Evolutionary conservation across 352 stramenopile species (phyloP).

Genomic region (Phytophthora macrochlamydospora): DNA sequence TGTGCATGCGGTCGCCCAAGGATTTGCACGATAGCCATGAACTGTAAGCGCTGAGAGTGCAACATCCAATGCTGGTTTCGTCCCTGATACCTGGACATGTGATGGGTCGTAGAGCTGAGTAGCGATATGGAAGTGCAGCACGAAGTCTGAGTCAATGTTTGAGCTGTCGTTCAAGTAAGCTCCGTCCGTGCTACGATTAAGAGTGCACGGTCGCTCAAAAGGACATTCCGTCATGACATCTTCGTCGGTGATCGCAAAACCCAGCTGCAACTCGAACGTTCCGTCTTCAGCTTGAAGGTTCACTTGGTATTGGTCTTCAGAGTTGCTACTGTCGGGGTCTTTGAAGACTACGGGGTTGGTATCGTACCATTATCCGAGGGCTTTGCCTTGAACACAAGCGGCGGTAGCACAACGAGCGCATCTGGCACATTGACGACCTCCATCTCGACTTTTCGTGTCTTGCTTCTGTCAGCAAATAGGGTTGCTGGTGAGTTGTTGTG

Average conservation of each 20-base stretch:
- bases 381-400: slow-evolving; percentile 41
- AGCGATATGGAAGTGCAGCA: slow-evolving; percentile 34
- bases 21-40: slow-evolving; percentile 33
- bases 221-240: slow-evolving; percentile 59
- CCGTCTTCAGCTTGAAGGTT: slow-evolving; percentile 45
- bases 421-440: slow-evolving; percentile 61
- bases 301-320: slow-evolving; percentile 46
- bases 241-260: slow-evolving; percentile 49
- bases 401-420: slow-evolving; percentile 49
- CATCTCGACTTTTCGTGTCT: slow-evolving; percentile 45
- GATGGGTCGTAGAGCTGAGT: slow-evolving; percentile 46
- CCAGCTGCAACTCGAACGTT: slow-evolving; percentile 47
- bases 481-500: slow-evolving; percentile 12
- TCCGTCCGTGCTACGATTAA: slow-evolving; percentile 39
- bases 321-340: slow-evolving; percentile 46
- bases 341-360: slow-evolving; percentile 55
- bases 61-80: slow-evolving; percentile 35
- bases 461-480: slow-evolving; percentile 14
- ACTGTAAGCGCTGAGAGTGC: slow-evolving; percentile 47
- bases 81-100: slow-evolving; percentile 51
- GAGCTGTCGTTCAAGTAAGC: slow-evolving; percentile 28
- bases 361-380: slow-evolving; percentile 17
- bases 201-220: slow-evolving; percentile 51
- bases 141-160: slow-evolving; percentile 14
- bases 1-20: slow-evolving; percentile 25